Base-by-base conservation (phyloP, 306 rosid species). In the Urtica urens region DNA sequence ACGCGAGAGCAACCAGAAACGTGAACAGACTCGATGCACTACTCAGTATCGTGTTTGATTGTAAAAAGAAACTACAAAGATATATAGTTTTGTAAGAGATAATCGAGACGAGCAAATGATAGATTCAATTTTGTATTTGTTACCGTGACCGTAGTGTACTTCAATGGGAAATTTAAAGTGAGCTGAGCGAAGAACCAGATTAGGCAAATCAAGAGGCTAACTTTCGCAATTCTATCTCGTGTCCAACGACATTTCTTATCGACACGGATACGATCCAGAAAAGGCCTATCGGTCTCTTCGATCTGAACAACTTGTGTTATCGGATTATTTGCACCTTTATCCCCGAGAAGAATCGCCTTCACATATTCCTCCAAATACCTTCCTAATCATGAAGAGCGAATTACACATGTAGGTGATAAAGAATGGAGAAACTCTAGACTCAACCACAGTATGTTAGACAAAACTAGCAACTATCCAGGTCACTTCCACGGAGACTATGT, bases 381-480 rank as follows among this genome's bases (percentile, higher is more conserved):
- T 33, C 93, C 81, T 11, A 8, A 90, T 73, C 67, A 90, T 68
- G 69, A 90, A 81, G 69, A 90, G 61, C 18, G 99, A 90, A 69
- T 90, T 90, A 83, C 99, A 90, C 23, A 81, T 67, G 60, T 90
- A 90, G 10, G 99, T 90, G 45, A 90, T 64, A 35, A 90, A 85
- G 50, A 90, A 90, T 3, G 99, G 95, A 28, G 99, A 75, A 13
- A 85, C 92, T 59, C 95, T 94, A 7, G 58, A 85, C 63, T 90
- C 99, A 20, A 90, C 94, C 52, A 85, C 99, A 15, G 95, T 84
- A 66, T 90, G 99, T 26, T 84, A 95, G 38, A 90, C 95, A 66
- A 79, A 85, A 62, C 99, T 85, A 28, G 99, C 99, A 74, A 95
- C 94, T 72, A 90, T 85, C 99, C 99, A 90, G 35, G 85, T 90